Conservation (phyloP, 495 filamentous ascomycete species). For the Penicillium waksmanii region DNA sequence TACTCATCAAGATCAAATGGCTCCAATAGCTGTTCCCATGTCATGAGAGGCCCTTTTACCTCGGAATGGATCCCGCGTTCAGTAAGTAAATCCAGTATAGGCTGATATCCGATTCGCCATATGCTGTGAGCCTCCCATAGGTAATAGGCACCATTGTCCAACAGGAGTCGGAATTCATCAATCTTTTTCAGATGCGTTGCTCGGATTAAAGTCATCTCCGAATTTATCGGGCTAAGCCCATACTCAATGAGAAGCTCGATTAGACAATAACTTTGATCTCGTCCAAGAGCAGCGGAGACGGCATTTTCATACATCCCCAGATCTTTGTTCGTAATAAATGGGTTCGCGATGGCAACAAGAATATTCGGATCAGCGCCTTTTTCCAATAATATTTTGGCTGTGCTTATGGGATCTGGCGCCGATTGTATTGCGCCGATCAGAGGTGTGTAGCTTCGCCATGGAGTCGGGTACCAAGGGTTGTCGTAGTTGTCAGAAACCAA, state of each 20-base stretch:
- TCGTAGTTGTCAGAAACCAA: no score
- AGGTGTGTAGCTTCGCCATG: background rate
- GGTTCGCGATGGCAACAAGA: no score
- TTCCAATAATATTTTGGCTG: background rate
- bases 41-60: no score
- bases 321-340: no score
- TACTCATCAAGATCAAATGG: no score
- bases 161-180: background rate
- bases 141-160: background rate
- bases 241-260: background rate
- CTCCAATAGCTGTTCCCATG: no score
- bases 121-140: no score
- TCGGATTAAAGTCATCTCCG: background rate
- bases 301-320: background rate
- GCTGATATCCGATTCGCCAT: no score
- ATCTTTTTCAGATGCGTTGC: background rate
- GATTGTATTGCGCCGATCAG: background rate
- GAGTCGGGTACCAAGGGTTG: no score
- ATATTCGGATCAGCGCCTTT: background rate
- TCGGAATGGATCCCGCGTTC: no score
- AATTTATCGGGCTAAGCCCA: background rate
- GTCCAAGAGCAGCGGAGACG: background rate
- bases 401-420: background rate
- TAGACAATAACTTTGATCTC: background rate
- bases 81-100: no score